Evolutionary conservation across 2,329 filamentous ascomycete species (phyloP), one percentile per base, ranked within the genome.

Genomic region (Capronia coronata): DNA sequence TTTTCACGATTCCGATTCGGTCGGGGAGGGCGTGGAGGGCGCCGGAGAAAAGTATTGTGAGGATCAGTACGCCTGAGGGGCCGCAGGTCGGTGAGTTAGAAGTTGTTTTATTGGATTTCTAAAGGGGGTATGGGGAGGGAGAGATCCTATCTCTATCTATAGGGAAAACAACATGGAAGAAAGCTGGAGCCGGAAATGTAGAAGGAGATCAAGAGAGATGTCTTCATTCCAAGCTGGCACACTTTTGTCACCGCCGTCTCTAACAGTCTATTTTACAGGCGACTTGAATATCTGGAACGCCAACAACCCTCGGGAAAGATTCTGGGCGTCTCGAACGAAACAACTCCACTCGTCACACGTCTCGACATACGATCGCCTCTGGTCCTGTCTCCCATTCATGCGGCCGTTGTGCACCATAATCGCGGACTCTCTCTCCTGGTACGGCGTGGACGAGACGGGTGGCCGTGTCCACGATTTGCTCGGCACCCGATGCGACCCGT

Each of bases 201-300:
- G n/a, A n/a, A n/a, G n/a, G n/a, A n/a, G n/a, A n/a, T n/a, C n/a
- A n/a, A n/a, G n/a, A n/a, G n/a, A n/a, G n/a, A n/a, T n/a, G n/a
- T n/a, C n/a, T n/a, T n/a, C n/a, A n/a, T n/a, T n/a, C n/a, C n/a
- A n/a, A n/a, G n/a, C n/a, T n/a, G n/a, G n/a, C n/a, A n/a, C n/a
- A n/a, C n/a, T n/a, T n/a, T n/a, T n/a, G n/a, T n/a, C n/a, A n/a
- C n/a, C n/a, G n/a, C n/a, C n/a, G n/a, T n/a, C n/a, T n/a, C n/a
- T n/a, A n/a, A n/a, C n/a, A n/a, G n/a, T n/a, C 18, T 25, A 5
- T 8, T 13, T 25, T 14, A 10, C 21, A 60, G 85, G 86, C 46
- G 87, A 93, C 61, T 70, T 93, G 14, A 94, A 94, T 65, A 76
- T 93, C 60, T 94, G 86, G 85, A 87, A 84, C 60, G 73, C 75